Percentiles rank a stretch among this genome's conserved stretches.
phyloP scores from a whole-genome alignment of 2,329 filamentous ascomycete species.

The Diaporthe ampelina region DNA sequence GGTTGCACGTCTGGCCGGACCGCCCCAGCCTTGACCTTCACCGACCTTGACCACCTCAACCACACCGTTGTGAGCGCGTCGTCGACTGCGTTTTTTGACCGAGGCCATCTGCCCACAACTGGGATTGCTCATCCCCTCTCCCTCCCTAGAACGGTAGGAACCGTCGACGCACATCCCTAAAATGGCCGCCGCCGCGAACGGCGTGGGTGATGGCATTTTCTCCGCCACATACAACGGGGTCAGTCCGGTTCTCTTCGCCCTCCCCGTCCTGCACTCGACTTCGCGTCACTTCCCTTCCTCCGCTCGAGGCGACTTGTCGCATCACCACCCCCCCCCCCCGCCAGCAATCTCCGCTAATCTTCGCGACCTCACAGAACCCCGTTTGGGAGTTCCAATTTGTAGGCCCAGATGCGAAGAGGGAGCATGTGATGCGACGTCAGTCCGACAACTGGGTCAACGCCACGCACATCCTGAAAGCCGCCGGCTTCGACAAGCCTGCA shows the following conservation, averaged over 20 bases:
- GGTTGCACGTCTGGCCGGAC: background rate
- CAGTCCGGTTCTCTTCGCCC: conserved; percentile 51
- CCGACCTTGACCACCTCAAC: background rate
- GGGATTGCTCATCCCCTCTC: background rate
- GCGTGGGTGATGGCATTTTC: conserved; percentile 66
- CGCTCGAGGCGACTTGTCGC: background rate
- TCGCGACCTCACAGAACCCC: conserved; percentile 74
- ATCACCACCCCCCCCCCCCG: background rate
- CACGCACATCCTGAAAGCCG: conserved; percentile 98
- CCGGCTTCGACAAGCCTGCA: conserved; percentile 96
- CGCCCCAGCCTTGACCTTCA: background rate
- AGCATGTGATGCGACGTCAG: conserved; percentile 95
- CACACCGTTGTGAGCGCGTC: background rate
- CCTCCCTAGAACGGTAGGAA: background rate
- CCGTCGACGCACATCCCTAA: conserved; percentile 32
- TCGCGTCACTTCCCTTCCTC: conserved; percentile 6
- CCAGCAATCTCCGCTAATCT: background rate
- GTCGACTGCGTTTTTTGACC: background rate
- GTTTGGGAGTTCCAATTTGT: conserved; percentile 91
- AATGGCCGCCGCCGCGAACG: conserved; percentile 63
- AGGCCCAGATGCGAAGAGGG: conserved; percentile 76
- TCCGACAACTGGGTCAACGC: conserved; percentile 99
- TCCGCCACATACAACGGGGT: conserved; percentile 79
- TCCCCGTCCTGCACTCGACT: conserved; percentile 25
- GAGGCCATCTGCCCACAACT: background rate